A percentile compares a stretch with the other conserved stretches of the same genome.
phyloP scores from a whole-genome alignment of 345 rosid genomes.

The Populus alba region DNA sequence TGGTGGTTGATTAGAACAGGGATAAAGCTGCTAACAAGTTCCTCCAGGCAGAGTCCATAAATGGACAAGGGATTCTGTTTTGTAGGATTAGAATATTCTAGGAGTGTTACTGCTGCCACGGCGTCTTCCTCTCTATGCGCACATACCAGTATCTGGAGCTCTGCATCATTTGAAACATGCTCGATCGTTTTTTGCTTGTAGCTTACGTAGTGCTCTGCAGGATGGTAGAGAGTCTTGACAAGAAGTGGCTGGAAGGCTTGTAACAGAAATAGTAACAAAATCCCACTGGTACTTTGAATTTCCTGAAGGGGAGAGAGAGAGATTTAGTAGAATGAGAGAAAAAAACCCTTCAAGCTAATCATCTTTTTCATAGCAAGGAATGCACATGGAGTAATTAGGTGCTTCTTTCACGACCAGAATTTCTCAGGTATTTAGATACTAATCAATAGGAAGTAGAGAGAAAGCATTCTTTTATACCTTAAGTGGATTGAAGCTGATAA shows the following conservation, averaged over 20 bases:
- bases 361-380: no score
- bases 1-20: slow-evolving; percentile 22
- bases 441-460: not conserved
- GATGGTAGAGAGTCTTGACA: slow-evolving; percentile 17
- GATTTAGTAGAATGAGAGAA: no score
- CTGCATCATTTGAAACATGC: not conserved
- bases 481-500: slow-evolving; percentile 10
- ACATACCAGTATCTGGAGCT: slow-evolving; percentile 19
- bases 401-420: no score
- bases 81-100: slow-evolving; percentile 18
- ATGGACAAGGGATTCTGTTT: slow-evolving; percentile 14
- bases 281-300: not conserved
- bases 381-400: no score
- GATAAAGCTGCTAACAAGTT: slow-evolving; percentile 11
- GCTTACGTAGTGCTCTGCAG: slow-evolving; percentile 16
- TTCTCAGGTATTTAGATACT: not conserved
- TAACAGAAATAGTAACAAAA: not conserved
- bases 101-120: slow-evolving; percentile 9
- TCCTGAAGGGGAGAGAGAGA: no score
- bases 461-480: not conserved
- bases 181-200: slow-evolving; percentile 20
- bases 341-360: no score
- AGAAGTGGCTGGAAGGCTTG: slow-evolving; percentile 6
- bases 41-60: slow-evolving; percentile 20
- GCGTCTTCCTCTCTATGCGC: slow-evolving; percentile 24